These are phyloP conservation scores for Fusarium sororula DNA, from an alignment of 2,329 filamentous ascomycete genomes.

Conservation along the genomic window DNA sequence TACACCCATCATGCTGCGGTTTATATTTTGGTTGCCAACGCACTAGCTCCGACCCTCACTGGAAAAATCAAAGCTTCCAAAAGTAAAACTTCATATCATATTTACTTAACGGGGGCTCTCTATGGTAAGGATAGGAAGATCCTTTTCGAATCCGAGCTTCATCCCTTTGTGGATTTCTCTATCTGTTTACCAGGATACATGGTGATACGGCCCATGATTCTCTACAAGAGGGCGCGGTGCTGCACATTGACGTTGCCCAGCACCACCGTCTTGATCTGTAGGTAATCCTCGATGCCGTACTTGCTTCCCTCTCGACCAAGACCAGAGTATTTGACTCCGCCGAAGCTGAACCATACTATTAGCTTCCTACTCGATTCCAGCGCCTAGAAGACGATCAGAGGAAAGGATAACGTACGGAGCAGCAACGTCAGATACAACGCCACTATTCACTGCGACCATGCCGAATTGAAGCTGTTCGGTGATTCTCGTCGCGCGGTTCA, in stretches of 20 bases:
- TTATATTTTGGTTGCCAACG: no score
- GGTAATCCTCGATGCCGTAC: conserved; percentile 69
- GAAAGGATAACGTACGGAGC: conserved; percentile 36
- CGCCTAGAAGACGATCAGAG: conserved; percentile 19
- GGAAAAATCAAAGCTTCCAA: no score
- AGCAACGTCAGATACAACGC: conserved; percentile 48
- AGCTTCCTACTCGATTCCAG: not conserved
- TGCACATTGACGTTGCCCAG: not conserved
- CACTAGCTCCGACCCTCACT: no score
- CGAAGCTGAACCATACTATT: conserved; percentile 51
- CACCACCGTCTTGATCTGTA: conserved; percentile 61
- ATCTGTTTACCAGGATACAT: no score
- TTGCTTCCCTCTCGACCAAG: conserved; percentile 69
- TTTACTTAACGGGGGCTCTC: no score
- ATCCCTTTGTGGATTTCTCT: no score
- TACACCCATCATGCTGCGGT: no score
- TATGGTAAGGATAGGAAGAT: no score
- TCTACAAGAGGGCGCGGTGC: not conserved
- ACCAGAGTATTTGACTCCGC: conserved; percentile 69
- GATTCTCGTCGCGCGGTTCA: conserved; percentile 71
- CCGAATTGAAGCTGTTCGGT: conserved; percentile 74
- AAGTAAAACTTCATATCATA: no score
- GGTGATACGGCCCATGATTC: no score
- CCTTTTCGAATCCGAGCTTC: no score
- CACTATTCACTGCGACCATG: conserved; percentile 74